Evolutionary conservation across 169 alveolate species (phyloP).

Genomic region (Eimeria tenella): DNA sequence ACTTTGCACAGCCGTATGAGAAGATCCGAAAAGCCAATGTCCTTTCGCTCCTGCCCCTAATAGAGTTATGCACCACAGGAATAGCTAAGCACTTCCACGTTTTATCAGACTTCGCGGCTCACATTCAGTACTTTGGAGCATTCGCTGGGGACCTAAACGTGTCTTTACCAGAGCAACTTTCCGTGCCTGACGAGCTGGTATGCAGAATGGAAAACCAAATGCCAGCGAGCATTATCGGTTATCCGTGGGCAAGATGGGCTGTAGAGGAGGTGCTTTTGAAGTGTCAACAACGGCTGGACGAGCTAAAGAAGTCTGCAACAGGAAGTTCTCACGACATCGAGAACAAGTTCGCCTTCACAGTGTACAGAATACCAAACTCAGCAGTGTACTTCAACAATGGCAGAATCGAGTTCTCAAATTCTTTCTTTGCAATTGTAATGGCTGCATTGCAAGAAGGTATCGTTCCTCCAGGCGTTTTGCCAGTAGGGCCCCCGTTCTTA

Average conservation of each 20-base stretch:
- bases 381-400: conserved; percentile 82
- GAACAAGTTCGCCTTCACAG: conserved; percentile 70
- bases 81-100: conserved; percentile 81
- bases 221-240: conserved; percentile 83
- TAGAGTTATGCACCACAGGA: conserved; percentile 80
- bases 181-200: conserved; percentile 51
- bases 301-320: background rate
- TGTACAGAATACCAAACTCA: conserved; percentile 83
- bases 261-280: conserved; percentile 80
- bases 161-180: conserved; percentile 64
- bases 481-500: conserved; percentile 76
- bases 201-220: conserved; percentile 80
- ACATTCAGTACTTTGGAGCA: conserved; percentile 81
- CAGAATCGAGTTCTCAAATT: conserved; percentile 77
- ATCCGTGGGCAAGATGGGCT: conserved; percentile 86
- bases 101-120: conserved; percentile 82
- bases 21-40: conserved; percentile 81
- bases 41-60: conserved; percentile 75
- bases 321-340: conserved; percentile 25
- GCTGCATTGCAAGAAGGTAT: conserved; percentile 80
- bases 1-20: conserved; percentile 78
- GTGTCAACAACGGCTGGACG: background rate
- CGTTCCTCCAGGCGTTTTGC: conserved; percentile 81
- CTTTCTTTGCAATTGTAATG: conserved; percentile 79
- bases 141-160: conserved; percentile 64